Evolutionary conservation across 371 early-diverging fungal genomes (phyloP).

Genomic region (Fennellomyces sp.): DNA sequence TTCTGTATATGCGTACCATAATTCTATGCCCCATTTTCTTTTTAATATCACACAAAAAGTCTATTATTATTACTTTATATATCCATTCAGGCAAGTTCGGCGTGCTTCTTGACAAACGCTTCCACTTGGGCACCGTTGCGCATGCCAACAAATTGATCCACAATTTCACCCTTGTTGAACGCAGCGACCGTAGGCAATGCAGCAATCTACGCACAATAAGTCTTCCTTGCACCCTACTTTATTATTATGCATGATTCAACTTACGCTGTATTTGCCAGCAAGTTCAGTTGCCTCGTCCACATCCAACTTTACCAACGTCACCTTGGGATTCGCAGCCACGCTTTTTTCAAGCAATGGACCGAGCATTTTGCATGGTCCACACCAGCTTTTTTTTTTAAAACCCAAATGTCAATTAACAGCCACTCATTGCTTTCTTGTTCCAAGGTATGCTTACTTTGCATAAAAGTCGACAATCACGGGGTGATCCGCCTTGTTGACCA

Average conservation of each 20-base stretch:
- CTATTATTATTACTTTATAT: not conserved
- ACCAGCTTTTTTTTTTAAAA: constrained; percentile 62
- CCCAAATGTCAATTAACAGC: not conserved
- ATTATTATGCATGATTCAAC: not conserved
- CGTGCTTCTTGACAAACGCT: constrained; percentile 63
- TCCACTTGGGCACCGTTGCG: constrained; percentile 45
- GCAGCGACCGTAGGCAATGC: constrained; percentile 80
- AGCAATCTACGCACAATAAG: constrained; percentile 43
- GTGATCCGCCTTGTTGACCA: constrained; percentile 57
- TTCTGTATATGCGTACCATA: constrained; percentile 10
- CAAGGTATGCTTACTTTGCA: constrained; percentile 60
- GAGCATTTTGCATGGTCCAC: constrained; percentile 80
- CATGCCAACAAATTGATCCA: constrained; percentile 72
- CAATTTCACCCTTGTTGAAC: constrained; percentile 64
- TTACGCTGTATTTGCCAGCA: constrained; percentile 63
- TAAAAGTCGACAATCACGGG: constrained; percentile 85
- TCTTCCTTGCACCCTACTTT: not conserved
- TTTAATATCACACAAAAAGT: not conserved
- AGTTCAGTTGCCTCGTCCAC: constrained; percentile 64
- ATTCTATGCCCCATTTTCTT: constrained; percentile 1
- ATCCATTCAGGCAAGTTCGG: constrained; percentile 17
- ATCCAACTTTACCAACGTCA: constrained; percentile 75
- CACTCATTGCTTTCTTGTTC: too few species aligned
- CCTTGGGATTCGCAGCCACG: constrained; percentile 64
- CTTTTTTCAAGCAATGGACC: constrained; percentile 65